Conservation (phyloP, 169 alveolate genomes). For the Cryptosporidium felis region DNA sequence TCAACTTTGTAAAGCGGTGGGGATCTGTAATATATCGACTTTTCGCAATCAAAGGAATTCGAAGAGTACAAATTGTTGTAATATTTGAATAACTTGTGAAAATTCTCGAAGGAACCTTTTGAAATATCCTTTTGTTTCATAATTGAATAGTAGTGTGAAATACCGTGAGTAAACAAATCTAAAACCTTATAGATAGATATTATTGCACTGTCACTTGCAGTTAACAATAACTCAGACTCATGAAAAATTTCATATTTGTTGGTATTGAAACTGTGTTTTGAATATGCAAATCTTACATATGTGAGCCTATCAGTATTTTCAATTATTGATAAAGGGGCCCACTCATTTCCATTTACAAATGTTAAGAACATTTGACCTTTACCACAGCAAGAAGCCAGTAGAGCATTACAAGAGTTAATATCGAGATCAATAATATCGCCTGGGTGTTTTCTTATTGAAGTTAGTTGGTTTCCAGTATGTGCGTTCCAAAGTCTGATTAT, state of each 20-base stretch:
- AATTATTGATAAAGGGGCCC: constrained; percentile 53
- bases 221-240: constrained; percentile 26
- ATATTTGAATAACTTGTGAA: not conserved
- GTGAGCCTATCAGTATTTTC: constrained; percentile 50
- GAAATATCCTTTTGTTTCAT: not conserved
- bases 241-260: not conserved
- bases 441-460: constrained; percentile 77
- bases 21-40: constrained; percentile 21
- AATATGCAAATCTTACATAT: constrained; percentile 48
- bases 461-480: constrained; percentile 77
- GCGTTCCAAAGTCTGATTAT: constrained; percentile 81
- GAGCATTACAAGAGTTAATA: constrained; percentile 78
- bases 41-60: not conserved
- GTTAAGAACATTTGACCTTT: constrained; percentile 73
- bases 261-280: not conserved
- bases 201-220: constrained; percentile 67
- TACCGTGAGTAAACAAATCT: constrained; percentile 44
- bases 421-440: constrained; percentile 80
- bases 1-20: constrained; percentile 62
- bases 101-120: not conserved
- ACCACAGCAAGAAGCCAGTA: constrained; percentile 80
- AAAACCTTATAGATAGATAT: constrained; percentile 24
- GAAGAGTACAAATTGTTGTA: not conserved
- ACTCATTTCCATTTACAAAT: constrained; percentile 29
- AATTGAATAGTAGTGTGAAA: not conserved